A percentile compares a stretch with the other conserved stretches of the same genome.
Evolutionary conservation across 352 stramenopile genomes (phyloP).

Genomic region (Phytophthora ramorum): DNA sequence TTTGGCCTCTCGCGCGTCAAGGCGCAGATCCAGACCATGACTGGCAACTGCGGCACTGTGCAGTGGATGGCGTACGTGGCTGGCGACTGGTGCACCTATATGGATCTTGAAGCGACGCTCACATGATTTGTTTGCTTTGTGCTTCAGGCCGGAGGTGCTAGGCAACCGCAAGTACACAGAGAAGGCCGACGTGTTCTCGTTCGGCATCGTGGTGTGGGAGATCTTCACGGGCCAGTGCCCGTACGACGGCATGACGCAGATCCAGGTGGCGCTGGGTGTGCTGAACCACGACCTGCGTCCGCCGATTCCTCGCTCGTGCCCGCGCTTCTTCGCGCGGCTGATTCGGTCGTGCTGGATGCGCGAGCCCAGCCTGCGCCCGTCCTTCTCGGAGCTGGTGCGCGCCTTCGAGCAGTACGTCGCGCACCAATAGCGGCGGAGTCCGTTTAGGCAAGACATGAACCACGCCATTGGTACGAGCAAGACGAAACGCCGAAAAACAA

Average conservation of each 20-base stretch:
- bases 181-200: constrained; percentile 94
- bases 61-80: constrained; percentile 89
- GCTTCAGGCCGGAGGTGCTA: constrained; percentile 79
- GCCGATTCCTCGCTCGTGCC: constrained; percentile 63
- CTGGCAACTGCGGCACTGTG: constrained; percentile 90
- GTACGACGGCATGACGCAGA: constrained; percentile 92
- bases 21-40: constrained; percentile 93
- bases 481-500: constrained; percentile 6
- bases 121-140: constrained; percentile 19
- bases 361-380: constrained; percentile 72
- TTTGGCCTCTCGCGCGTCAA: constrained; percentile 93
- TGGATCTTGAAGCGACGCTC: constrained; percentile 35
- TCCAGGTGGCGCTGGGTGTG: constrained; percentile 82
- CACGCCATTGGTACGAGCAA: constrained; percentile 24
- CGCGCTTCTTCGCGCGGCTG: constrained; percentile 74
- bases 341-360: constrained; percentile 84
- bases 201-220: constrained; percentile 95
- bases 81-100: neutral
- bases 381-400: constrained; percentile 70
- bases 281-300: constrained; percentile 83
- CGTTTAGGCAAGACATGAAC: constrained; percentile 11
- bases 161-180: constrained; percentile 93
- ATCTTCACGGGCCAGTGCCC: constrained; percentile 91
- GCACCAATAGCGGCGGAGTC: constrained; percentile 18
- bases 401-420: constrained; percentile 56